Evolutionary conservation across 2,329 filamentous ascomycete genomes (phyloP), one percentile per base, ranked within the genome.

Genomic region (Myriosclerotinia curreyana): DNA sequence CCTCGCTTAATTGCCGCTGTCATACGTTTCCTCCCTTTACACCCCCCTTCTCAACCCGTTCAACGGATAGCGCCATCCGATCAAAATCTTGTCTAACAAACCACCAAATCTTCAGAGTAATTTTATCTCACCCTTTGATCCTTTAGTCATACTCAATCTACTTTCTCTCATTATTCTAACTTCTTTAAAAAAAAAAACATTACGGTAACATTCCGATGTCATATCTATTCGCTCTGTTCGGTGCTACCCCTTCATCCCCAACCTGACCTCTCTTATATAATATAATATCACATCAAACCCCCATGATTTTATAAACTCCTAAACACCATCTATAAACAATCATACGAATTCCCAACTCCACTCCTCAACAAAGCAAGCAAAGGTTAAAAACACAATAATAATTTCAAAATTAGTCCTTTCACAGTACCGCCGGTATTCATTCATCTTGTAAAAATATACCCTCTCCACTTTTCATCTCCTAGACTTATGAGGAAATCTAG

Each of bases 391-490:
- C 6, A 40, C 5, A 40, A 40, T 40, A 40, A 40, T 40, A 15
- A 40, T 4, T 14, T 6, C n/a, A n/a, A n/a, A n/a, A n/a, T n/a
- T n/a, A n/a, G n/a, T n/a, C n/a, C n/a, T n/a, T n/a, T n/a, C n/a
- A n/a, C n/a, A n/a, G n/a, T n/a, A n/a, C n/a, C n/a, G n/a, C n/a
- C n/a, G n/a, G n/a, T n/a, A n/a, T n/a, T n/a, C n/a, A n/a, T 40
- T 40, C 38, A 40, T 40, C 38, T 40, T 40, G n/a, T n/a, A n/a
- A 40, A 40, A 40, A 40, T 42, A 6, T 3, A 31, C 40, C 40
- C 40, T 42, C 53, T 44, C 53, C 53, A 34, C 53, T 44, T 44
- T 56, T 54, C 52, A 54, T 54, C 36, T 54, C 52, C n/a, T 40
- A 31, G 38, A 44, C 9, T 12, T 44, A 28, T n/a, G 53, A 55